Conservation (phyloP, 345 rosid genomes). For the Euphorbia pulcherrima region DNA sequence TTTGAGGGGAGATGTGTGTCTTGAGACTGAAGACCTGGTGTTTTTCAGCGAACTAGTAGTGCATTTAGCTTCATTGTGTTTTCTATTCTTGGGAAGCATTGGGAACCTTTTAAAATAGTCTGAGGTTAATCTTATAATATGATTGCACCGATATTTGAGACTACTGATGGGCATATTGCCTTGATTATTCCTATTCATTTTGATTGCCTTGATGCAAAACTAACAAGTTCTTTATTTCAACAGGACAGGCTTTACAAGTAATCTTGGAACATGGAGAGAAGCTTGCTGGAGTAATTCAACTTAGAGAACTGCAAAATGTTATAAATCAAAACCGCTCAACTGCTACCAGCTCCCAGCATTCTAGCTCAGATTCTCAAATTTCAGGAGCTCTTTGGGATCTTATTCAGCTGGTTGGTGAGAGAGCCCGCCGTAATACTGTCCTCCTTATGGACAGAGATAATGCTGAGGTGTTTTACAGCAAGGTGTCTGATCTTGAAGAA, state of each 20-base stretch:
- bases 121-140: not conserved
- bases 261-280: constrained; percentile 95
- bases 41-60: not conserved
- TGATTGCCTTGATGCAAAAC: not conserved
- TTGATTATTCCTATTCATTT: not conserved
- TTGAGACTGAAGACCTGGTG: not conserved
- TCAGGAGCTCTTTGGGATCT: constrained; percentile 90
- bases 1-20: not conserved
- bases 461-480: constrained; percentile 92
- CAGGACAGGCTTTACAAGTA: constrained; percentile 74
- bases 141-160: not conserved
- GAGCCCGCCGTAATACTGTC: constrained; percentile 75
- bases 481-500: constrained; percentile 87
- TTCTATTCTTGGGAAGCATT: not conserved
- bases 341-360: constrained; percentile 34
- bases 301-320: constrained; percentile 70
- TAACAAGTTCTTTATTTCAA: constrained; percentile 18
- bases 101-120: not conserved
- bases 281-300: constrained; percentile 79
- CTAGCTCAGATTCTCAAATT: constrained; percentile 46
- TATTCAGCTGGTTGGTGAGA: constrained; percentile 84
- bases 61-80: not conserved
- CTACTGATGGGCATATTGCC: not conserved
- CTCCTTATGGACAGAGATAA: constrained; percentile 96
- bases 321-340: constrained; percentile 61